Base-by-base conservation (phyloP, 2,329 filamentous ascomycete genomes). In the Cyphellophora europaea region DNA sequence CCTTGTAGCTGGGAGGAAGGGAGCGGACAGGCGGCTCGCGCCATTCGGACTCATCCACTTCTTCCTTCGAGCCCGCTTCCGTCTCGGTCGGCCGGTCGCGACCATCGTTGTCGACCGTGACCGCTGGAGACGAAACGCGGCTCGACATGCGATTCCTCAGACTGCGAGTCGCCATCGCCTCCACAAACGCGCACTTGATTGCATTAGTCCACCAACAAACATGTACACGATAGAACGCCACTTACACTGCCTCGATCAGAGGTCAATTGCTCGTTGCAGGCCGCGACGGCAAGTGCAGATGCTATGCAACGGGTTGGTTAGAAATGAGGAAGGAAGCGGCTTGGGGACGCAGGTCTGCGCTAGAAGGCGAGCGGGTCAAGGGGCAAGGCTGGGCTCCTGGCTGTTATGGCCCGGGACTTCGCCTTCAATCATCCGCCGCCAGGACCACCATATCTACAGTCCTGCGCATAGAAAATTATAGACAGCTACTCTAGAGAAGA, bases 1-100 rank as follows among this genome's bases (percentile, higher is more conserved):
- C 85, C 64, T 84, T 77, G 54, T 80, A 93, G 54, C 82, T 89
- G 8, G 87, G 69, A 30, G 63, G 63, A 30, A 68, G 66, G 31
- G 57, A 53, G 38, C 69, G 66, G 30, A 72, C 51, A 23, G 66
- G 57, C 32, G 77, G 77, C 56, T 81, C 77, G 27, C 66, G 56
- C 75, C 72, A 77, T 39, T 69, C 62, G 15, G 15, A 6, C 11
- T 32, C 15, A 11, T 32, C 30, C 12, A 11, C 15, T 18, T 11
- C 15, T 18, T 16, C 18, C 13, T 6, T 19, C 16, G 3, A 10
- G 15, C 15, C 15, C 3, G 18, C 12, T 11, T 18, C 40, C 45
- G 35, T 31, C 34, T 41, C 32, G 39, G 40, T 35, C 42, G 41
- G 27, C 35, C 35, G 31, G 18, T 13, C 33, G 19, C 14, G 13